phyloP scores from a whole-genome alignment of 768 basidiomycete species.

The Tulasnella sp. region DNA sequence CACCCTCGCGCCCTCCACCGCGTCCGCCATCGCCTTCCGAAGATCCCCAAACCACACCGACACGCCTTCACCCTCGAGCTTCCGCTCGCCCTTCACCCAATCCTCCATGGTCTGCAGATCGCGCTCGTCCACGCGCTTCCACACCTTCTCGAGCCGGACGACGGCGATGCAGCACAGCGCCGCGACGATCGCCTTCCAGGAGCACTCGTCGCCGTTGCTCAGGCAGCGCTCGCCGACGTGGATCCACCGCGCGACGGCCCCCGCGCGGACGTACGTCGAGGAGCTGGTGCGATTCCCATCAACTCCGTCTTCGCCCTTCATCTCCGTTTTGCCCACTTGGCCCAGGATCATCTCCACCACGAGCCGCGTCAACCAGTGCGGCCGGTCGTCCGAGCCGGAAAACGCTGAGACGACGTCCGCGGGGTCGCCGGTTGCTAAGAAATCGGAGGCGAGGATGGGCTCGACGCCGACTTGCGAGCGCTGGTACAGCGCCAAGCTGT shows the following conservation, averaged over 20 bases:
- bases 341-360: constrained; percentile 72
- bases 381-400: constrained; percentile 69
- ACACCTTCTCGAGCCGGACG: constrained; percentile 75
- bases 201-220: constrained; percentile 72
- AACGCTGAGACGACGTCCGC: constrained; percentile 43
- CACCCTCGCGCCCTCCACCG: constrained; percentile 44
- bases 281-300: constrained; percentile 29
- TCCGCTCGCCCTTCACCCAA: constrained; percentile 56
- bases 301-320: background rate
- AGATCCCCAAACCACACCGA: constrained; percentile 74
- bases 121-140: constrained; percentile 71
- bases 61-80: constrained; percentile 52
- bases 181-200: constrained; percentile 73
- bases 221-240: constrained; percentile 74
- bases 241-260: constrained; percentile 73
- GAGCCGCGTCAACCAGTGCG: constrained; percentile 81
- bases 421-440: background rate
- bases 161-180: constrained; percentile 75
- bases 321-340: constrained; percentile 52
- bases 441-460: constrained; percentile 10
- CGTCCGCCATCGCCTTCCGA: constrained; percentile 52
- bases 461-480: background rate
- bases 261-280: constrained; percentile 67
- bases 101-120: constrained; percentile 58
- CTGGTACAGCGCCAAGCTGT: constrained; percentile 60